Evolutionary conservation across 306 rosid species (phyloP).

Genomic region (Begonia masoniana): DNA sequence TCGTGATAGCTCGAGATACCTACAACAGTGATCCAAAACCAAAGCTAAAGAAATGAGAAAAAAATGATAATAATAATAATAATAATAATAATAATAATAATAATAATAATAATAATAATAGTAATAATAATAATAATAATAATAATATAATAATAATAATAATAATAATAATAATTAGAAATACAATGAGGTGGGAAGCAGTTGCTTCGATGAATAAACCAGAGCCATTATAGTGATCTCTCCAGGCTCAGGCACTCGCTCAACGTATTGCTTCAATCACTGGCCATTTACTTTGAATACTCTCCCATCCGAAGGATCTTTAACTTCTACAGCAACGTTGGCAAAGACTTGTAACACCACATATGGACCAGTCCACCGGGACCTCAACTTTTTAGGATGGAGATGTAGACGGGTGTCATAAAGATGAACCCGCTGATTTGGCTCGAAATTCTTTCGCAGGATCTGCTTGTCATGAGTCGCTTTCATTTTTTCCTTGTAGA

Average conservation of each 20-base stretch:
- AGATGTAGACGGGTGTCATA: not conserved
- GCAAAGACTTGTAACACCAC: not conserved
- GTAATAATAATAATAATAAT: no score
- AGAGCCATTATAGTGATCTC: not conserved
- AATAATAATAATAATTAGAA: no score
- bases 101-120: no score
- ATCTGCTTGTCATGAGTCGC: no score
- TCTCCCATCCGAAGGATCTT: not conserved
- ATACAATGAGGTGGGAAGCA: not conserved
- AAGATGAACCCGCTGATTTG: no score
- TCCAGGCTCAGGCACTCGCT: not conserved
- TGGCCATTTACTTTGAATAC: not conserved
- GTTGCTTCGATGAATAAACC: not conserved
- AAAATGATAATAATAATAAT: not conserved
- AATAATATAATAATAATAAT: no score
- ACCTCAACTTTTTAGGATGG: not conserved
- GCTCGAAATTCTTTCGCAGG: no score
- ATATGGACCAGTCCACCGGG: conserved; percentile 2
- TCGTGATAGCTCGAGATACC: not conserved
- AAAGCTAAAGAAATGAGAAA: not conserved
- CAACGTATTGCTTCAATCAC: not conserved
- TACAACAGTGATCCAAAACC: not conserved
- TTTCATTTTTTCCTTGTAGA: no score
- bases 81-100: not conserved
- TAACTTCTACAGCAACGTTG: conserved; percentile 1